phyloP scores from a whole-genome alignment of 2,329 filamentous ascomycete species.

The Metarhizium guizhouense region DNA sequence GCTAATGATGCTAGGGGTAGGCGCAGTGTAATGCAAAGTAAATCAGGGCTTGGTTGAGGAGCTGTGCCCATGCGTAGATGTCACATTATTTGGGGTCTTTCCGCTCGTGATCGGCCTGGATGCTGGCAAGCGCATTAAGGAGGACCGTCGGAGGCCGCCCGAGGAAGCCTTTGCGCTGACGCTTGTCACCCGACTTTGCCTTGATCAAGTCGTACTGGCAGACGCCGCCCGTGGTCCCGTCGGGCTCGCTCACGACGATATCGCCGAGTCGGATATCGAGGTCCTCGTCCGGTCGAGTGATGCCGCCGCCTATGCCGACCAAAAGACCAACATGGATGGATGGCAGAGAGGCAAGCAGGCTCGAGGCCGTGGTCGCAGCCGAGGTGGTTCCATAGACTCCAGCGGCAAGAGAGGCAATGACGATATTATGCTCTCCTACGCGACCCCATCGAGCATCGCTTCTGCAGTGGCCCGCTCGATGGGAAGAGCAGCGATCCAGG shows the following conservation, averaged over 20 bases:
- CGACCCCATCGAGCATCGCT: conserved; percentile 13
- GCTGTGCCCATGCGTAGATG: too few relatives aligned
- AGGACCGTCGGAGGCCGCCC: conserved; percentile 3
- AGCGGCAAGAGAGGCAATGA: conserved; percentile 10
- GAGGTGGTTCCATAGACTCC: conserved; percentile 7
- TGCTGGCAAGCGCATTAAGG: not conserved
- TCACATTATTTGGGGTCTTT: not conserved
- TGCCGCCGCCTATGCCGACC: conserved; percentile 10
- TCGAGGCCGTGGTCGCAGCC: conserved; percentile 8
- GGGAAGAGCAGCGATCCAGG: conserved; percentile 11
- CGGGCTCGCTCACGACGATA: conserved; percentile 3
- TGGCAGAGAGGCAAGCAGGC: conserved; percentile 9
- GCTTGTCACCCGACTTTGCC: not conserved
- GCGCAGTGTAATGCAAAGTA: too few relatives aligned
- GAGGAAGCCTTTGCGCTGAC: conserved; percentile 2
- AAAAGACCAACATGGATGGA: conserved; percentile 8
- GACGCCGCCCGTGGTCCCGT: conserved; percentile 4
- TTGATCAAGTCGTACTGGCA: conserved; percentile 12
- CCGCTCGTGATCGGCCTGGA: conserved; percentile 4
- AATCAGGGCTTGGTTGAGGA: too few relatives aligned
- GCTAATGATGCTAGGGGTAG: too few relatives aligned
- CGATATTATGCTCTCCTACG: conserved; percentile 13
- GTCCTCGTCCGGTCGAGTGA: conserved; percentile 4
- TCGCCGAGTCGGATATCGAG: conserved; percentile 9
- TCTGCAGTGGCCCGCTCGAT: conserved; percentile 11